Percentiles rank a stretch among this genome's conserved stretches.
These are phyloP conservation scores for Phylloporus sp. DNA, from an alignment of 768 basidiomycete species.

Conservation along the genomic window DNA sequence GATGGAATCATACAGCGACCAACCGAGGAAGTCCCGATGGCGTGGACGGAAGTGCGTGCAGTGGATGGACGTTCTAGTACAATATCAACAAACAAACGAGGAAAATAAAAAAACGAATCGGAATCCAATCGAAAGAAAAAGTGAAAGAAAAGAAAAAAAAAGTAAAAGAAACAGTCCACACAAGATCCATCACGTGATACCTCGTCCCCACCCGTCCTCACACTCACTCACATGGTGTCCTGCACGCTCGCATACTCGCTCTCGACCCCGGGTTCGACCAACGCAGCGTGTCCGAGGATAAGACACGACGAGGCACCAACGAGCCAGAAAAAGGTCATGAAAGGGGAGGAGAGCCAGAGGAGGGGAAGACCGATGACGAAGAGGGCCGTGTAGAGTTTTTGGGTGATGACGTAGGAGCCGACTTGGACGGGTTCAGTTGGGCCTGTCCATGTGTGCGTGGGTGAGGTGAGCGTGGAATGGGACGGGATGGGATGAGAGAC, in stretches of 20 bases:
- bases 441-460: constrained; percentile 39
- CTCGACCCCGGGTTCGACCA: constrained; percentile 94
- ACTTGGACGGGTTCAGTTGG: constrained; percentile 76
- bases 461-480: neutral
- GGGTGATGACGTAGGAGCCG: constrained; percentile 77
- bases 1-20: no score
- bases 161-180: neutral
- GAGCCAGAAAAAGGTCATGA: constrained; percentile 90
- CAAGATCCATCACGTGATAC: no score
- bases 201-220: no score
- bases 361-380: constrained; percentile 91
- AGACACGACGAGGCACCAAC: constrained; percentile 82
- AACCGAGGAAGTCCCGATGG: no score
- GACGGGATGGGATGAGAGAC: constrained; percentile 14
- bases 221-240: constrained; percentile 48
- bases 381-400: constrained; percentile 81
- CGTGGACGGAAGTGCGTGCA: no score
- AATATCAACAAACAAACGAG: no score
- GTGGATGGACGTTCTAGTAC: no score
- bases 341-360: constrained; percentile 71
- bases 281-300: constrained; percentile 78
- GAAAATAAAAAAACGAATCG: no score
- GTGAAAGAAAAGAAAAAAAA: neutral
- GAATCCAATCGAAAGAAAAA: no score
- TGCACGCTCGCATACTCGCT: constrained; percentile 85